These are phyloP conservation scores for Naumovozyma dairenensis DNA, from an alignment of 805 yeast genomes.

Conservation along the genomic window DNA sequence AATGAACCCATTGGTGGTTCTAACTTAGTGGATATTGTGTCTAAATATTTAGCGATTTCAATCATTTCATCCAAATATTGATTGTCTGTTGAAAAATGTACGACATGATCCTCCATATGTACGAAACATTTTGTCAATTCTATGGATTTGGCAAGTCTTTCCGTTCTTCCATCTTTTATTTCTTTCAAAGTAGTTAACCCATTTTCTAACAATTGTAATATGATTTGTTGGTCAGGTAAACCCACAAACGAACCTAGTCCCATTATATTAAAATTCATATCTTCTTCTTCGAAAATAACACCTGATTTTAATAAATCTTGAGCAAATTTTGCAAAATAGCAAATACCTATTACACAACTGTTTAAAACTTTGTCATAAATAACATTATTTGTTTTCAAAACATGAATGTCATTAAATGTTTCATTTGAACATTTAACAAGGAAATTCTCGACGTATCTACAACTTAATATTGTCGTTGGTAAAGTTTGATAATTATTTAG, in stretches of 20 bases:
- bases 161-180: background rate
- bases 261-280: slow-evolving; percentile 55
- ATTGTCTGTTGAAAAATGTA: slow-evolving; percentile 9
- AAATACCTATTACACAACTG: slow-evolving; percentile 41
- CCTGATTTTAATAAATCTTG: slow-evolving; percentile 41
- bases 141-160: slow-evolving; percentile 12
- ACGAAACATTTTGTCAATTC: slow-evolving; percentile 25
- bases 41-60: slow-evolving; percentile 4
- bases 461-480: slow-evolving; percentile 68
- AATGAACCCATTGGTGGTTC: slow-evolving; percentile 30
- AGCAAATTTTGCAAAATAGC: slow-evolving; percentile 42
- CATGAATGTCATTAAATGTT: background rate
- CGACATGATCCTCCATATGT: slow-evolving; percentile 16
- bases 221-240: slow-evolving; percentile 12
- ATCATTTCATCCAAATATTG: slow-evolving; percentile 10
- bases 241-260: slow-evolving; percentile 36
- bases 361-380: slow-evolving; percentile 44
- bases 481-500: slow-evolving; percentile 55
- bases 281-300: slow-evolving; percentile 69
- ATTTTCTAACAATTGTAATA: slow-evolving; percentile 23
- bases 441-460: slow-evolving; percentile 59
- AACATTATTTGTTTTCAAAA: slow-evolving; percentile 16
- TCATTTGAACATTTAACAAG: slow-evolving; percentile 31
- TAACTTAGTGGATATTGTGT: background rate
- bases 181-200: slow-evolving; percentile 22